phyloP scores from a whole-genome alignment of 2,329 filamentous ascomycete species.

The Colletotrichum magnum region DNA sequence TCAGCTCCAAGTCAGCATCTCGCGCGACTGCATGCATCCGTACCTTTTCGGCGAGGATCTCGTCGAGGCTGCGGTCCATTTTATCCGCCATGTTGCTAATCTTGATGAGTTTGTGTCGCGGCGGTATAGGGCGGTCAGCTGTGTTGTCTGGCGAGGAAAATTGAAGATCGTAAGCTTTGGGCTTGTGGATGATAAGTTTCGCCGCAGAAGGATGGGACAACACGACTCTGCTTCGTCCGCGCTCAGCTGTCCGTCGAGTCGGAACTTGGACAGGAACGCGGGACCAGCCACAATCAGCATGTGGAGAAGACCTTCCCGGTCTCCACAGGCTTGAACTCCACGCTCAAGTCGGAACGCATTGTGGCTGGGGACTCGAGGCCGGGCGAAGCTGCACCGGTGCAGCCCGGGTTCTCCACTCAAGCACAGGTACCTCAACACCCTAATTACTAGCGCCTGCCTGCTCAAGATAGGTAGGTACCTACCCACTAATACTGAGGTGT shows the following conservation, averaged over 20 bases:
- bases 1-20: constrained; percentile 23
- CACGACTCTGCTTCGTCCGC: background rate
- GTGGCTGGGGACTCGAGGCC: background rate
- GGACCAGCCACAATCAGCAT: background rate
- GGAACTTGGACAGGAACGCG: background rate
- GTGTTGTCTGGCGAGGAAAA: background rate
- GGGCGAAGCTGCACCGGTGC: background rate
- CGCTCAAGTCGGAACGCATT: background rate
- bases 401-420: background rate
- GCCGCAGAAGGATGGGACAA: constrained; percentile 28
- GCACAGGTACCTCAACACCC: no score
- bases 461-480: no score
- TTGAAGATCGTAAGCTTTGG: background rate
- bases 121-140: background rate
- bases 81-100: constrained; percentile 52
- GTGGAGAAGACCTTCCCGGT: background rate
- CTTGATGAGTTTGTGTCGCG: background rate
- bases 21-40: constrained; percentile 47
- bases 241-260: no score
- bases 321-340: background rate
- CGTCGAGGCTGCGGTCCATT: constrained; percentile 70
- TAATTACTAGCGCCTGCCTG: no score
- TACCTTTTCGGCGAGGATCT: constrained; percentile 68
- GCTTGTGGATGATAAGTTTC: constrained; percentile 13
- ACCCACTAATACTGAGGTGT: no score